These are phyloP conservation scores for Pseudohyphozyma bogoriensis DNA, from an alignment of 768 basidiomycete genomes.

Conservation along the genomic window DNA sequence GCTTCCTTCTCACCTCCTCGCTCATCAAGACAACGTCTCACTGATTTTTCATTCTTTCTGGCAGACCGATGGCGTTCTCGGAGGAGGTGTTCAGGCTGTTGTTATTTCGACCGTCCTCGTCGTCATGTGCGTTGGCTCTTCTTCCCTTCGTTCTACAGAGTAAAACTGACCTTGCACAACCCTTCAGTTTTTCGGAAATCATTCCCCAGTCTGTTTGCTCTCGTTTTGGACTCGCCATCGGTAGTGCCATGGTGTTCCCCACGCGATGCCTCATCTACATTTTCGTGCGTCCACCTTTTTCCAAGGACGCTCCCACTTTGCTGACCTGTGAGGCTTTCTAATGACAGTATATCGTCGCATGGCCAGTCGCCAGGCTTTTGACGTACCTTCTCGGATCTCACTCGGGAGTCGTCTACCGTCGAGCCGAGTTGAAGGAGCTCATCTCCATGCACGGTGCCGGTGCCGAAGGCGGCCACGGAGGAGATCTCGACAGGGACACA, in stretches of 20 bases:
- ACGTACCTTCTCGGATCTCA: constrained; percentile 68
- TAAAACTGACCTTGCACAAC: neutral
- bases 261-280: constrained; percentile 59
- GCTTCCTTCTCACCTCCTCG: too few relatives aligned
- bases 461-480: constrained; percentile 57
- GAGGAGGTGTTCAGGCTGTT: constrained; percentile 67
- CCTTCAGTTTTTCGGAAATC: constrained; percentile 55
- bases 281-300: constrained; percentile 44
- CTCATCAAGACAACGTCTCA: too few relatives aligned
- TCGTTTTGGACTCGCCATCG: constrained; percentile 76
- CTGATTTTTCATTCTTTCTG: too few relatives aligned
- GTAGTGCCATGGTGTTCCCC: constrained; percentile 55
- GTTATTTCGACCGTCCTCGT: constrained; percentile 73
- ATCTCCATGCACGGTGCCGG: constrained; percentile 67
- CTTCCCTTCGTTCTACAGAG: neutral
- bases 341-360: constrained; percentile 45
- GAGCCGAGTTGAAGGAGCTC: constrained; percentile 73
- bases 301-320: neutral
- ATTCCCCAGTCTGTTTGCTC: constrained; percentile 89
- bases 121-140: constrained; percentile 39
- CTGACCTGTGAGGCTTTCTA: neutral
- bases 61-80: constrained; percentile 58
- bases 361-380: constrained; percentile 76
- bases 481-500: constrained; percentile 75
- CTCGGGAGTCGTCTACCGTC: constrained; percentile 82